Conservation (phyloP, 495 filamentous ascomycete species). For the Aspergillus sclerotioniger region DNA sequence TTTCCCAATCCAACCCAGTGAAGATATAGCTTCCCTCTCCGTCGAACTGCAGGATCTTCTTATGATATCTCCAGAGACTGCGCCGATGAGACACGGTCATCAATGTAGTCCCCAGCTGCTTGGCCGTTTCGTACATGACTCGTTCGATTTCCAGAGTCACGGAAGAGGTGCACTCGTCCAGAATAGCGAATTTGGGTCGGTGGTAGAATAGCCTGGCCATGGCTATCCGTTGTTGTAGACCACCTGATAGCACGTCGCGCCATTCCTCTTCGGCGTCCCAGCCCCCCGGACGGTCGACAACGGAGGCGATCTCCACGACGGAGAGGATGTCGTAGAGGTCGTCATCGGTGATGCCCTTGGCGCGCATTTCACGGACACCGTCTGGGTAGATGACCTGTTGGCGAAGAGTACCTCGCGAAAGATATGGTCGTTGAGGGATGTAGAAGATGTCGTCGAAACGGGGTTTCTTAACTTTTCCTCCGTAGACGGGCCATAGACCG, state of each 20-base stretch:
- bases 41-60: conserved; percentile 91
- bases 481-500: conserved; percentile 98
- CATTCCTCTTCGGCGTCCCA: conserved; percentile 98
- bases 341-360: conserved; percentile 76
- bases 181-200: conserved; percentile 80
- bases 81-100: conserved; percentile 93
- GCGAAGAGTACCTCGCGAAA: conserved; percentile 81
- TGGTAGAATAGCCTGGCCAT: conserved; percentile 98
- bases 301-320: conserved; percentile 74
- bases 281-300: conserved; percentile 78
- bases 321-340: conserved; percentile 76
- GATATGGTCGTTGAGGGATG: conserved; percentile 93
- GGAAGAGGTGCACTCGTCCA: conserved; percentile 93
- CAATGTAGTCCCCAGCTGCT: conserved; percentile 82
- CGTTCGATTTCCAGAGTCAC: conserved; percentile 93
- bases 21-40: conserved; percentile 91
- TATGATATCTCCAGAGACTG: conserved; percentile 95
- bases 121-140: conserved; percentile 95
- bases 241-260: conserved; percentile 85
- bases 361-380: conserved; percentile 78
- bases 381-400: conserved; percentile 98
- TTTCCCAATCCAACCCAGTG: conserved; percentile 86
- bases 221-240: conserved; percentile 93
- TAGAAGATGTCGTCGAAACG: conserved; percentile 92
- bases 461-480: conserved; percentile 86